phyloP scores from a whole-genome alignment of 108 stramenopile genomes.

The Bacterosira constricta region DNA sequence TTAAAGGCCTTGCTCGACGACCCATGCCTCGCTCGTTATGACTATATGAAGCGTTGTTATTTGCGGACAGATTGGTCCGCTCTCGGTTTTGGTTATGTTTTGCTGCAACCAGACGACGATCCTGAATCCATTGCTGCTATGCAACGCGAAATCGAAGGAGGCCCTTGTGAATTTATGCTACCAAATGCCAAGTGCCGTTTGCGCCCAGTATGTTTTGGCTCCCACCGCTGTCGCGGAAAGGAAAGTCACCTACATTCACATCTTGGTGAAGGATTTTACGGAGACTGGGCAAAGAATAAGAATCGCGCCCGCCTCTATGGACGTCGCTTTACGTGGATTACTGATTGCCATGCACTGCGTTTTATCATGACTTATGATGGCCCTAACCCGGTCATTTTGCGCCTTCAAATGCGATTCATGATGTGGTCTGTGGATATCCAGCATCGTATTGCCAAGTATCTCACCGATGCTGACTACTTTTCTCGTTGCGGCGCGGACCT shows the following conservation, averaged over 20 bases:
- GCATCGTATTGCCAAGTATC: not conserved
- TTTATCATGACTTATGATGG: constrained; percentile 20
- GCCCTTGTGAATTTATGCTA: not conserved
- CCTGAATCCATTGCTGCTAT: not conserved
- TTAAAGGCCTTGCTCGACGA: not conserved
- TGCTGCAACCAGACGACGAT: not conserved
- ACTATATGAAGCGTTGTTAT: not conserved
- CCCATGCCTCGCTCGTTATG: constrained; percentile 6
- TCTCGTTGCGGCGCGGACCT: too few relatives aligned
- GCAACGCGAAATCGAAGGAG: not conserved
- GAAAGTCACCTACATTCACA: not conserved
- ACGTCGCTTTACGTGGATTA: not conserved
- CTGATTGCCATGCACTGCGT: not conserved
- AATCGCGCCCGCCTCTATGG: too few relatives aligned
- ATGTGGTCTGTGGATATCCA: not conserved
- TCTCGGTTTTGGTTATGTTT: not conserved
- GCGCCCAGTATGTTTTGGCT: constrained; percentile 5
- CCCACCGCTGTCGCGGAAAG: not conserved
- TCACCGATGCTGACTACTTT: constrained; percentile 9
- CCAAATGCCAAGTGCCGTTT: not conserved
- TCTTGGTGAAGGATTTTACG: too few relatives aligned
- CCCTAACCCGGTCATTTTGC: not conserved
- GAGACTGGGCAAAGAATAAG: not conserved
- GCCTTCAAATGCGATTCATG: constrained; percentile 20
- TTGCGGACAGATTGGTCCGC: not conserved